Evolutionary conservation across 2,329 filamentous ascomycete genomes (phyloP), one percentile per base, ranked within the genome.

Genomic region (Colletotrichum costaricense): DNA sequence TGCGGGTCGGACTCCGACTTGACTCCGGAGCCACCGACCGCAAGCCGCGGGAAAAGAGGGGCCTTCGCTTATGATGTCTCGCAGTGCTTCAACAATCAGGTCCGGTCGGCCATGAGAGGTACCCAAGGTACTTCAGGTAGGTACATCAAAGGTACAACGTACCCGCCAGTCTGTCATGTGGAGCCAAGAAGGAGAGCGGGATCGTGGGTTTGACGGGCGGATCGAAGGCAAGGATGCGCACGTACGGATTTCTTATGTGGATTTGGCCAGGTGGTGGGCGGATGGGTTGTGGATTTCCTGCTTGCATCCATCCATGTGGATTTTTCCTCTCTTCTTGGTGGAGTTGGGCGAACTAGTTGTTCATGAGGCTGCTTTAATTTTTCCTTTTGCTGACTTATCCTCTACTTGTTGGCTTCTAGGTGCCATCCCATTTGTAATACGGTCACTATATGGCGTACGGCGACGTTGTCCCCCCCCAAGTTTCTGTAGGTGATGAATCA

Each of bases 1-100:
- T 63, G 62, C 35, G 66, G 70, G 38, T 71, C 71, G 56, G 71
- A 62, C 71, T 71, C 56, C 62, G 62, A 57, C 30, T 16, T 65
- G 55, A 60, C 35, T 73, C 67, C 67, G 55, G 52, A 19, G 35
- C 52, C 35, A 26, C 49, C 70, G n/a, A 33, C 67, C 46, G 67
- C 57, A 72, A n/a, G 62, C 62, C 49, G 42, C 54, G 30, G 67
- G 35, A 59, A 52, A 30, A 52, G 46, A 56, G 30, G 54, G 54
- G n/a, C 42, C 7, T 11, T 12, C 19, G 28, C 14, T 58, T 9
- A n/a, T 1, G 19, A 46, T 22, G 59, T 11, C 19, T 16, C 42
- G 7, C 2, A n/a, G 3, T 49, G n/a, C 9, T 35, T 35, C 33
- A 12, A 35, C 33, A 11, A 35, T 49, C 42, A 49, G 19, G 19